A percentile compares a stretch with the other conserved stretches of the same genome.
These are phyloP conservation scores for Fusarium aywerte DNA, from an alignment of 2,329 filamentous ascomycete species.

Conservation along the genomic window DNA sequence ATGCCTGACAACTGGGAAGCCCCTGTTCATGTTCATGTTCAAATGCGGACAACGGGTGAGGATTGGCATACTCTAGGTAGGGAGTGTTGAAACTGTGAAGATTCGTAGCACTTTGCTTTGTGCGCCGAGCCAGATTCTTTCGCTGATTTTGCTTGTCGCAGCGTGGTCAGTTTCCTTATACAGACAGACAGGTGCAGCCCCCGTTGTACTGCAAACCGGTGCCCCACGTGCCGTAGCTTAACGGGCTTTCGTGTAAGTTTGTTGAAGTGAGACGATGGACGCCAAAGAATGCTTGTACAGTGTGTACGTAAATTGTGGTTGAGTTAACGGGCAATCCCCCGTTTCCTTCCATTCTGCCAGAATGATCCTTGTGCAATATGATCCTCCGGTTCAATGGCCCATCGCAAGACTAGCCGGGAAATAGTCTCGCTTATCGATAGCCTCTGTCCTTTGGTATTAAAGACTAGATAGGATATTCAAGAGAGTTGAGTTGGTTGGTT, in stretches of 20 bases:
- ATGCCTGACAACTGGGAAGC: constrained; percentile 8
- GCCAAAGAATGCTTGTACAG: not conserved
- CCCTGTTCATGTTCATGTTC: constrained; percentile 20
- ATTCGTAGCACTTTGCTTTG: constrained; percentile 17
- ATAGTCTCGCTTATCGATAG: not conserved
- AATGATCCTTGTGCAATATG: not conserved
- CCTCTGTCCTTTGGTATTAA: not conserved
- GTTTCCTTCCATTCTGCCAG: not conserved
- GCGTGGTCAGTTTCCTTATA: constrained; percentile 27
- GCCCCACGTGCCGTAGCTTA: constrained; percentile 22
- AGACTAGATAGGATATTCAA: not conserved
- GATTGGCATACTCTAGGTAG: constrained; percentile 1
- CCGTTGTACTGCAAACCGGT: constrained; percentile 23
- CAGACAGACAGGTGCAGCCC: constrained; percentile 35
- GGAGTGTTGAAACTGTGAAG: constrained; percentile 22
- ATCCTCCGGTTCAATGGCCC: not conserved
- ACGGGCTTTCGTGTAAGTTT: constrained; percentile 9
- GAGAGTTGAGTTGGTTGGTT: not conserved
- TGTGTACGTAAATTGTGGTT: constrained; percentile 1
- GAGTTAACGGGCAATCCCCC: constrained; percentile 12
- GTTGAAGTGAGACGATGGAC: not conserved
- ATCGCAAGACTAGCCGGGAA: not conserved
- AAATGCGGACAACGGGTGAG: constrained; percentile 19
- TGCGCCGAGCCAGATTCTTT: constrained; percentile 4
- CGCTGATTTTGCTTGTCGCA: constrained; percentile 15